These are phyloP conservation scores for Alternaria rosae DNA, from an alignment of 2,329 filamentous ascomycete genomes.

Conservation along the genomic window DNA sequence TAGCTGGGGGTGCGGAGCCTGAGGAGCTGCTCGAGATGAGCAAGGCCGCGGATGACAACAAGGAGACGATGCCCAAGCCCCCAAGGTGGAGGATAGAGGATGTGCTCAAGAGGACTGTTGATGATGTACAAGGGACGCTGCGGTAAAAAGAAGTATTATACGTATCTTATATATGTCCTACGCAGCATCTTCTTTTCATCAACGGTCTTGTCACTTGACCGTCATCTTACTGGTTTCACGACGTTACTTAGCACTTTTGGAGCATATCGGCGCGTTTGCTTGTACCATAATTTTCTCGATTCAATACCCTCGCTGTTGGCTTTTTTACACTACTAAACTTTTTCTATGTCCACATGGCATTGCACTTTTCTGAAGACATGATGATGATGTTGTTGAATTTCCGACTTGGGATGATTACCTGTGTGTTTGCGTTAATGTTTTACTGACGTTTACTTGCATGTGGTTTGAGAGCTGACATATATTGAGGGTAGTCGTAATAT, in stretches of 20 bases:
- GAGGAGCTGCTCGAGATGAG: slow-evolving; percentile 73
- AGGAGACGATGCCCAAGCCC: slow-evolving; percentile 59
- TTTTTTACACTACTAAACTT: not conserved
- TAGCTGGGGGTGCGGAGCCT: slow-evolving; percentile 85
- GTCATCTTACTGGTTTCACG: not conserved
- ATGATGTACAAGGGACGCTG: slow-evolving; percentile 77
- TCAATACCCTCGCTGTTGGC: slow-evolving; percentile 6
- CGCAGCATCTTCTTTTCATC: not conserved
- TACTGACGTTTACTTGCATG: too few relatives aligned
- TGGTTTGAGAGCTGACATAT: too few relatives aligned
- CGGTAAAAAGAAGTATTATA: slow-evolving; percentile 58
- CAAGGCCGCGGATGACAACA: slow-evolving; percentile 56
- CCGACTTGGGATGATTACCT: too few relatives aligned
- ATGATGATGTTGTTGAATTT: too few relatives aligned
- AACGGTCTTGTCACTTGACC: not conserved
- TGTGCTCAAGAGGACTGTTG: slow-evolving; percentile 74
- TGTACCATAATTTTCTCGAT: slow-evolving; percentile 3
- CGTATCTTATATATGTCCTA: not conserved
- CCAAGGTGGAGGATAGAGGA: slow-evolving; percentile 83
- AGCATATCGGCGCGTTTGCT: not conserved
- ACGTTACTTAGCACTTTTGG: not conserved
- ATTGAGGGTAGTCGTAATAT: too few relatives aligned
- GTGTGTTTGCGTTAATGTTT: too few relatives aligned
- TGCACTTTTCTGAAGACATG: not conserved
- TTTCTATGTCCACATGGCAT: not conserved